These are phyloP conservation scores for Ceratocystis alfenasii DNA, from an alignment of 2,329 filamentous ascomycete genomes.

Conservation along the genomic window DNA sequence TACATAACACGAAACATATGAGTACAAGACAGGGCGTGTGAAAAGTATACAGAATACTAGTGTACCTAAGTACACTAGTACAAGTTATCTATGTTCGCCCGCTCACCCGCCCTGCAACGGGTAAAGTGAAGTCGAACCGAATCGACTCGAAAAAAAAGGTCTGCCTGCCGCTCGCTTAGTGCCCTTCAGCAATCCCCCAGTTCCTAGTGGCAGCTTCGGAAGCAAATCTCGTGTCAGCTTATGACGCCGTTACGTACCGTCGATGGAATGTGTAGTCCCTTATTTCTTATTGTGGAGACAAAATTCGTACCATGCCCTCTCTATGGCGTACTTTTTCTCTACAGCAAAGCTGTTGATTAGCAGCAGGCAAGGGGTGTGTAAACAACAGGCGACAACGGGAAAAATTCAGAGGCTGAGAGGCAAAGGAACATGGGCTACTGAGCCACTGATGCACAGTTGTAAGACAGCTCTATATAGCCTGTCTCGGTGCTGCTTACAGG, in stretches of 20 bases:
- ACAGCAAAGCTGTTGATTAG: too few species aligned
- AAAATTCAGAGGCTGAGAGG: not conserved
- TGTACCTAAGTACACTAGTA: too few species aligned
- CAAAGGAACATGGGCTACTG: not conserved
- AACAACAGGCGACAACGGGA: not conserved
- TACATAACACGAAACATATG: too few species aligned
- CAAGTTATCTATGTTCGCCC: too few species aligned
- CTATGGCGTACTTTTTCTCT: not conserved
- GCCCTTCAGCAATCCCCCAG: slow-evolving; percentile 5
- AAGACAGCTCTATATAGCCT: not conserved
- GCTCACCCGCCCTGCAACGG: too few species aligned
- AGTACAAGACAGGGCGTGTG: too few species aligned
- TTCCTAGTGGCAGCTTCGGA: slow-evolving; percentile 3
- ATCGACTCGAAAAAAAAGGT: not conserved
- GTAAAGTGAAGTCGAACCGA: too few species aligned
- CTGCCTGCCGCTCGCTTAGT: not conserved
- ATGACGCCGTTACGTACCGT: slow-evolving; percentile 9
- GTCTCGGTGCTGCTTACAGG: not conserved
- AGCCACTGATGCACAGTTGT: not conserved
- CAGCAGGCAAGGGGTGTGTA: not conserved
- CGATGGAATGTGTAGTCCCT: not conserved
- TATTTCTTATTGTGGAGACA: slow-evolving; percentile 5
- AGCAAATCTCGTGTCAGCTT: slow-evolving; percentile 11
- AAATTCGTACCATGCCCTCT: not conserved
- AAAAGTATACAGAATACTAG: too few species aligned